These are phyloP conservation scores for Fragaria vesca DNA, from an alignment of 306 rosid genomes.

Conservation along the genomic window DNA sequence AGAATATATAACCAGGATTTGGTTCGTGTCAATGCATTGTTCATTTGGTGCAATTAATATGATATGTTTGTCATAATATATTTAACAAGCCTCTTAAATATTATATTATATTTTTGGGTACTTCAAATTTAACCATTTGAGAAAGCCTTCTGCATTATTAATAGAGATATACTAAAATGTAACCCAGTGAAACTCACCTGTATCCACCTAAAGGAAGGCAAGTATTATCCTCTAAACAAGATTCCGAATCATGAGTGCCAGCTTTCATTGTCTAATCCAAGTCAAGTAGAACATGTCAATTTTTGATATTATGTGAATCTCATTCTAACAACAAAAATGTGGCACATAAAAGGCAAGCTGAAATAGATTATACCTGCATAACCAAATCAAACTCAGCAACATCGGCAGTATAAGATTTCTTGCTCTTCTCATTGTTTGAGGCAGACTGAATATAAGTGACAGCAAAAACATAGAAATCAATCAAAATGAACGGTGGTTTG, in stretches of 20 bases:
- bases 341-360: constrained; percentile 20
- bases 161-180: not conserved
- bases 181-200: constrained; percentile 59
- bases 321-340: not conserved
- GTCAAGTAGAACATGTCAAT: constrained; percentile 21
- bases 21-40: too few species aligned
- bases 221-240: constrained; percentile 70
- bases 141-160: too few species aligned
- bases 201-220: constrained; percentile 98
- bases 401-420: constrained; percentile 50
- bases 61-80: too few species aligned
- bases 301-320: constrained; percentile 10
- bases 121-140: too few species aligned
- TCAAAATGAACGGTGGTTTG: not conserved
- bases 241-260: constrained; percentile 72
- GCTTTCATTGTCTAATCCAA: constrained; percentile 71
- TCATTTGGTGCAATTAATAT: too few species aligned
- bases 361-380: constrained; percentile 71
- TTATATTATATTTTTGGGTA: too few species aligned
- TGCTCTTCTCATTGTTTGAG: constrained; percentile 48
- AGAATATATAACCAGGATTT: too few species aligned
- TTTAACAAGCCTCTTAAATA: too few species aligned
- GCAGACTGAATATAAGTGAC: constrained; percentile 54
- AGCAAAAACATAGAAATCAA: constrained; percentile 17
- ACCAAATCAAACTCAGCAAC: constrained; percentile 95